phyloP scores from a whole-genome alignment of 371 early-diverging fungal genomes.

The Mucor sp. region DNA sequence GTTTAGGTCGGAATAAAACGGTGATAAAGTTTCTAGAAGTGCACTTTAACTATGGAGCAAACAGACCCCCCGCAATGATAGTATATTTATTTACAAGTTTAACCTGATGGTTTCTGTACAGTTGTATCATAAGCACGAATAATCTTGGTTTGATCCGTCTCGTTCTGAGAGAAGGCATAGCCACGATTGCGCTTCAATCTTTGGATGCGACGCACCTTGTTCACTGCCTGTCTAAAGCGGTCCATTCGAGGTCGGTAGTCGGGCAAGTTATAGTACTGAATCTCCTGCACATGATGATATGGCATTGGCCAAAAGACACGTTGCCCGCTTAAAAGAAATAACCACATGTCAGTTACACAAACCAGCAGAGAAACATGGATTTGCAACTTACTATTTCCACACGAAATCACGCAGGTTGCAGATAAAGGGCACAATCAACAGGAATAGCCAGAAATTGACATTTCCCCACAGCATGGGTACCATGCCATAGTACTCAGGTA shows the following conservation, averaged over 20 bases:
- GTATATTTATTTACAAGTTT: slow-evolving; percentile 11
- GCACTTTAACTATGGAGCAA: not conserved
- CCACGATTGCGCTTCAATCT: slow-evolving; percentile 88
- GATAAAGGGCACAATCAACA: slow-evolving; percentile 79
- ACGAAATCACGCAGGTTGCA: slow-evolving; percentile 85
- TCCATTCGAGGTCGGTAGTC: slow-evolving; percentile 94
- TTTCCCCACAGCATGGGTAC: slow-evolving; percentile 71
- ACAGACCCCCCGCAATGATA: not conserved
- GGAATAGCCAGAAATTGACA: slow-evolving; percentile 85
- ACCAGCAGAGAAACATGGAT: not conserved
- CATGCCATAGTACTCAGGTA: slow-evolving; percentile 81
- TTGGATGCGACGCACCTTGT: slow-evolving; percentile 90
- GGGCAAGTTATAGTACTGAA: slow-evolving; percentile 93
- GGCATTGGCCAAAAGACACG: slow-evolving; percentile 73
- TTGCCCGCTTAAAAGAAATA: slow-evolving; percentile 45
- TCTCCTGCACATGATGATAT: slow-evolving; percentile 94
- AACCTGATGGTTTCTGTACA: slow-evolving; percentile 79
- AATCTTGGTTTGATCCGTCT: slow-evolving; percentile 89
- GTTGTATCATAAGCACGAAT: slow-evolving; percentile 96
- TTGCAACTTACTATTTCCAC: slow-evolving; percentile 86
- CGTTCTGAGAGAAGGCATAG: slow-evolving; percentile 94
- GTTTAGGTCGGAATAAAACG: slow-evolving; percentile 5
- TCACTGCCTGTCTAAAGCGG: slow-evolving; percentile 92
- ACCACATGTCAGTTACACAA: not conserved
- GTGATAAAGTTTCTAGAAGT: not conserved